These are phyloP conservation scores for Flueggea neowawraea DNA, from an alignment of 441 rosid species.

Conservation along the genomic window DNA sequence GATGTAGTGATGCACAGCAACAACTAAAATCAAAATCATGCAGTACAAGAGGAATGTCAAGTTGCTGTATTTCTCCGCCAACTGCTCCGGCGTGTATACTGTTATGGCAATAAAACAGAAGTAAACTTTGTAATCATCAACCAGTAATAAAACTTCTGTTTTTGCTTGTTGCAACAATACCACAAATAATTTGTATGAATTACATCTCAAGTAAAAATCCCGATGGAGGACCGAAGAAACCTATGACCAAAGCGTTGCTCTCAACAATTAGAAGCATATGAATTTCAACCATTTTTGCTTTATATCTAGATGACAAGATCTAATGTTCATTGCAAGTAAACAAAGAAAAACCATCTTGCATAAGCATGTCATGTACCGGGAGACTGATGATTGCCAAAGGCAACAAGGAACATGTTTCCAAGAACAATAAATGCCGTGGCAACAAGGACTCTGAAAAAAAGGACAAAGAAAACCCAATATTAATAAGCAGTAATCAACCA, in stretches of 20 bases:
- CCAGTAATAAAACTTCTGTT: neutral
- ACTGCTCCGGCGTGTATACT: slow-evolving; percentile 95
- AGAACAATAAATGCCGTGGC: slow-evolving; percentile 96
- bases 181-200: neutral
- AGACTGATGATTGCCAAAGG: slow-evolving; percentile 97
- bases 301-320: too few species aligned
- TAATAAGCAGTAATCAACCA: slow-evolving; percentile 14
- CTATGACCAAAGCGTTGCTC: neutral
- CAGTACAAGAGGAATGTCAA: slow-evolving; percentile 83
- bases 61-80: slow-evolving; percentile 94
- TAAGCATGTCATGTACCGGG: slow-evolving; percentile 60
- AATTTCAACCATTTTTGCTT: neutral
- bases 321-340: neutral
- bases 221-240: neutral
- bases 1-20: slow-evolving; percentile 64
- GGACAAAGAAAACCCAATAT: slow-evolving; percentile 4
- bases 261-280: neutral
- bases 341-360: slow-evolving; percentile 1
- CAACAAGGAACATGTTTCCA: slow-evolving; percentile 91
- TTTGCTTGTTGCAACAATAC: neutral
- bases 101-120: slow-evolving; percentile 18
- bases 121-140: slow-evolving; percentile 2
- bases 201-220: neutral
- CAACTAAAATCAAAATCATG: slow-evolving; percentile 61
- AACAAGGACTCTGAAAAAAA: slow-evolving; percentile 62